A percentile compares a stretch with the other conserved stretches of the same genome.
phyloP scores from a whole-genome alignment of 2,329 filamentous ascomycete species.

The Xylaria sp. region DNA sequence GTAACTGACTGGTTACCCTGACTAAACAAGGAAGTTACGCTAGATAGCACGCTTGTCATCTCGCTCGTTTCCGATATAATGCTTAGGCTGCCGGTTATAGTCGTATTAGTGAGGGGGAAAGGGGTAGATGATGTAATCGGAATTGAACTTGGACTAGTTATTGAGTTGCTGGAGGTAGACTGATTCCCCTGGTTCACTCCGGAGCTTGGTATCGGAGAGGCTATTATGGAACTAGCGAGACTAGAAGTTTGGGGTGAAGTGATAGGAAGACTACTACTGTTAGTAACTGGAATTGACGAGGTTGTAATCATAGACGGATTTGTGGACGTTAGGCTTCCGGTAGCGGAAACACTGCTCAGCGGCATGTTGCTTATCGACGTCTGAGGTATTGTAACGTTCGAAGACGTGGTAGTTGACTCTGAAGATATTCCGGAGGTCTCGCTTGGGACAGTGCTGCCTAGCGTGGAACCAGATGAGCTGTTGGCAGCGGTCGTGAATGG shows the following conservation, averaged over 20 bases:
- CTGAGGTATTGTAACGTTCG: background rate
- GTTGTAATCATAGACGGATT: conserved; percentile 26
- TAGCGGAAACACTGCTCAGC: conserved; percentile 43
- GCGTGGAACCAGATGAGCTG: background rate
- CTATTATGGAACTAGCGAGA: conserved; percentile 17
- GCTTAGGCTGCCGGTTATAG: conserved; percentile 7
- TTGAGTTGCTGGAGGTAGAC: conserved; percentile 12
- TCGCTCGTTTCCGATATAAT: conserved; percentile 9
- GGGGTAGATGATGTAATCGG: conserved; percentile 13
- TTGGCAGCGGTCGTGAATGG: background rate
- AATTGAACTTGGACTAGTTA: conserved; percentile 16
- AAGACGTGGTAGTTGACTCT: background rate
- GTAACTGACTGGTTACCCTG: conserved; percentile 28
- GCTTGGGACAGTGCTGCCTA: background rate
- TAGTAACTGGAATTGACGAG: conserved; percentile 30
- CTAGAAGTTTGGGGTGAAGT: conserved; percentile 19
- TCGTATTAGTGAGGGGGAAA: background rate
- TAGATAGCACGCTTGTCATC: conserved; percentile 4
- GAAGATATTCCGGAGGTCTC: conserved; percentile 1
- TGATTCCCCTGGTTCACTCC: conserved; percentile 22
- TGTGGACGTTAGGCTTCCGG: conserved; percentile 42
- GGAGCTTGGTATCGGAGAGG: conserved; percentile 13
- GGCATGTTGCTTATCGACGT: conserved; percentile 21
- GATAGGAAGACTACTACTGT: conserved; percentile 25
- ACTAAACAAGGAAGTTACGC: conserved; percentile 11